Base-by-base conservation (phyloP, 768 basidiomycete genomes). In the Mrakia hoshinonis region DNA sequence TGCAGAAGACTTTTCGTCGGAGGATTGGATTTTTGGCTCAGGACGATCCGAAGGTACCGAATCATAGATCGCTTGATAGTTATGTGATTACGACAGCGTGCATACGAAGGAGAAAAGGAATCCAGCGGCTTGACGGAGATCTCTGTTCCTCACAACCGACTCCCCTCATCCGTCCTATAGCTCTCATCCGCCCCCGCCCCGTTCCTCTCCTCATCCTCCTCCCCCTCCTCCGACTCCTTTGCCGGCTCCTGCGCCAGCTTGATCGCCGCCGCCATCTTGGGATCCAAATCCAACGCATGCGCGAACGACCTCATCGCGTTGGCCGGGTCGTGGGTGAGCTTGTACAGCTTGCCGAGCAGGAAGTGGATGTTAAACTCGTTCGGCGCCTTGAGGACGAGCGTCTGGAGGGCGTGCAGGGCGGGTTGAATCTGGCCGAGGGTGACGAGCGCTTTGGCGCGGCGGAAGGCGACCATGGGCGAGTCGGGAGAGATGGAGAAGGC, bases 331-430 rank as follows among this genome's bases (percentile, higher is more conserved):
- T 91, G 91, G 68, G 89, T 81, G 75, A 90, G 83, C 60, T 91
- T 86, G 77, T 96, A 97, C 72, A 89, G 88, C 81, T 89, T 90
- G 34, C 93, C 96, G 22, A 99, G 86, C 80, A 97, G 88, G 85
- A 96, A 96, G 72, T 94, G 86, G 69, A 98, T 90, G 81, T 97
- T 97, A 67, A 93, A 89, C 82, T 99, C 96, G 77, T 93, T 91
- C 9, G 95, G 95, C 46, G 93, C 90, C 74, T 86, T 82, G 78
- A 86, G 87, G 75, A 87, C 85, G 66, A 99, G 85, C 73, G 83
- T 82, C 80, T 92, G 87, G 78, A 98, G 84, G 79, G 93, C 91
- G 73, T 84, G 79, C 54, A 92, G 84, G 24, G 95, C 94, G 52
- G 83, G 82, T 93, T 96, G 81, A 81, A 92, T 92, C 78, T 87